phyloP scores from a whole-genome alignment of 2,329 filamentous ascomycete genomes.

The Hypomyces perniciosus region DNA sequence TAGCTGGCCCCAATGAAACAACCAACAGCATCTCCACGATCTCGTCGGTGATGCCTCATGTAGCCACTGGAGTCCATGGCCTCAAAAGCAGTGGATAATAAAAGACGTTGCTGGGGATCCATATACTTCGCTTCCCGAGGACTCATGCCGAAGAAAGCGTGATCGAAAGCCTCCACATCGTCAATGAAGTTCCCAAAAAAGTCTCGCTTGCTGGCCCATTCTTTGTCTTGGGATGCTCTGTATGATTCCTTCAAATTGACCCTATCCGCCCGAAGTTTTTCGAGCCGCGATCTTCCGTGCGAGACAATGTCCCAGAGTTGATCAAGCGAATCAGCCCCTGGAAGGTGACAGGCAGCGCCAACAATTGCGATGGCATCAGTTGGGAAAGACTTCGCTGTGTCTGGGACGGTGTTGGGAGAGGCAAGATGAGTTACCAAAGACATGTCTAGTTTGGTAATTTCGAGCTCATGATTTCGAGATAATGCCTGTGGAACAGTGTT shows the following conservation, averaged over 20 bases:
- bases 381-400: slow-evolving; percentile 8
- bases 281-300: slow-evolving; percentile 9
- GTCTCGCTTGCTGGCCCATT: slow-evolving; percentile 11
- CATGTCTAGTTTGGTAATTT: slow-evolving; percentile 14
- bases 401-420: neutral
- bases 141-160: slow-evolving; percentile 24
- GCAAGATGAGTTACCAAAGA: neutral
- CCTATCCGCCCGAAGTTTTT: slow-evolving; percentile 13
- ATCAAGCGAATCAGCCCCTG: slow-evolving; percentile 15
- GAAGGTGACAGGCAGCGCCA: slow-evolving; percentile 18
- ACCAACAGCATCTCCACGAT: slow-evolving; percentile 17
- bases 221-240: slow-evolving; percentile 11
- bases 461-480: slow-evolving; percentile 10
- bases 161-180: slow-evolving; percentile 17
- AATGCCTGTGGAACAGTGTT: slow-evolving; percentile 11
- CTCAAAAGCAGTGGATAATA: slow-evolving; percentile 32
- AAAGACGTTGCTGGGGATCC: slow-evolving; percentile 29
- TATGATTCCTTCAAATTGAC: slow-evolving; percentile 13
- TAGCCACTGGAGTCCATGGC: slow-evolving; percentile 19
- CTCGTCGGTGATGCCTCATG: neutral
- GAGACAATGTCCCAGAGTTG: slow-evolving; percentile 20
- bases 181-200: slow-evolving; percentile 21
- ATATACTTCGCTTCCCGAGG: slow-evolving; percentile 23
- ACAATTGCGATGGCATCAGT: slow-evolving; percentile 19
- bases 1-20: slow-evolving; percentile 22